These are phyloP conservation scores for Sugiyamaella castrensis DNA, from an alignment of 1,139 yeast species.

Conservation along the genomic window DNA sequence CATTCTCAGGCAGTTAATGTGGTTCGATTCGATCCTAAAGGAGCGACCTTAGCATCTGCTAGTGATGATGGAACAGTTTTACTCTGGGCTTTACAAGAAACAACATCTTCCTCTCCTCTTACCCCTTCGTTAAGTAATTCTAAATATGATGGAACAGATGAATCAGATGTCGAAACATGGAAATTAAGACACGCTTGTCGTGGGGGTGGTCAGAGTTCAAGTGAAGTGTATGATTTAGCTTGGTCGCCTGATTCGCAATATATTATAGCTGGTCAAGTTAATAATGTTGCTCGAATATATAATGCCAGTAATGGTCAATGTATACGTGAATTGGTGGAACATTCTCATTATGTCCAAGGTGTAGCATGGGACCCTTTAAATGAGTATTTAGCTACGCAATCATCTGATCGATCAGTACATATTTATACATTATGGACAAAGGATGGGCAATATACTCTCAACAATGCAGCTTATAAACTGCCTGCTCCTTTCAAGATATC, in stretches of 20 bases:
- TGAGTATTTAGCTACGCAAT: constrained; percentile 76
- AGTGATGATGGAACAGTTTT: constrained; percentile 92
- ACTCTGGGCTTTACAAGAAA: constrained; percentile 63
- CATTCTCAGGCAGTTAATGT: constrained; percentile 95
- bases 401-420: constrained; percentile 82
- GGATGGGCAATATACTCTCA: constrained; percentile 41
- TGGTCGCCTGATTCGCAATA: constrained; percentile 86
- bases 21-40: constrained; percentile 69
- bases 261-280: constrained; percentile 89
- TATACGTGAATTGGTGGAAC: constrained; percentile 65
- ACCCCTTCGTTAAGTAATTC: constrained; percentile 35
- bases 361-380: constrained; percentile 91
- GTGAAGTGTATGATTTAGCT: constrained; percentile 79
- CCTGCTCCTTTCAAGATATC: constrained; percentile 36
- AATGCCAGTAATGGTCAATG: constrained; percentile 56
- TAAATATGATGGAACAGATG: constrained; percentile 55
- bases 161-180: constrained; percentile 70
- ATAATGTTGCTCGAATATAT: constrained; percentile 72
- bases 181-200: constrained; percentile 52
- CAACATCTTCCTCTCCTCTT: constrained; percentile 26
- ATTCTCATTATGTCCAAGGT: constrained; percentile 90
- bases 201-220: constrained; percentile 44
- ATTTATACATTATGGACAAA: constrained; percentile 49
- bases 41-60: constrained; percentile 71
- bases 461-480: constrained; percentile 27